Percentiles rank a stretch among this genome's conserved stretches.
Evolutionary conservation across 2,329 filamentous ascomycete species (phyloP).

Genomic region (Scytalidium lignicola): DNA sequence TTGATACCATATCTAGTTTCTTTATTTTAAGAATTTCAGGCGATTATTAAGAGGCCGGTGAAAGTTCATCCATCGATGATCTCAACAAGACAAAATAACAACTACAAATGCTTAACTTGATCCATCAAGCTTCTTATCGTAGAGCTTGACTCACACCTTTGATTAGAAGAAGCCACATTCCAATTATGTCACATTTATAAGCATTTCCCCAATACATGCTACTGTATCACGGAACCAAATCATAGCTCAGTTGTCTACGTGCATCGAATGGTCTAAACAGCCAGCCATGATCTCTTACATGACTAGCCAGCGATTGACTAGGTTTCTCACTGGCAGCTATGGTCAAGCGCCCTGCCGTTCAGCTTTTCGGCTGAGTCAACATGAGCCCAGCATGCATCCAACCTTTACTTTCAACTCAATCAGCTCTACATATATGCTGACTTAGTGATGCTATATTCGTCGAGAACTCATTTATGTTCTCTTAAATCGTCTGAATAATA

Average conservation of each 20-base stretch:
- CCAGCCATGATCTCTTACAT: no score
- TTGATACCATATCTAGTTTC: constrained; percentile 15
- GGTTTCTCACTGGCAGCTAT: no score
- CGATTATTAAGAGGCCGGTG: not conserved
- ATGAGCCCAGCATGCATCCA: not conserved
- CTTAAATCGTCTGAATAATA: not conserved
- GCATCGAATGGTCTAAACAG: no score
- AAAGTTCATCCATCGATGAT: not conserved
- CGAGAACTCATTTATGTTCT: not conserved
- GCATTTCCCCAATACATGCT: no score
- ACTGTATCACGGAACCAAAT: no score
- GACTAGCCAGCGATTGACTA: no score
- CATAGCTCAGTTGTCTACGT: no score
- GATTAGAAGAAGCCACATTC: no score
- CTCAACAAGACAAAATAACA: constrained; percentile 24
- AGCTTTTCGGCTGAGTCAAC: not conserved
- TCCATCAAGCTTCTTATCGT: no score
- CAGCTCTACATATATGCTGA: not conserved
- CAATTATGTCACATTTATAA: no score
- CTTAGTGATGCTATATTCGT: not conserved
- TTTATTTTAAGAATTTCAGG: not conserved
- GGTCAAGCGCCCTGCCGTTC: no score
- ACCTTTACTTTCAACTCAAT: not conserved
- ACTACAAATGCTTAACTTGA: constrained; percentile 31
- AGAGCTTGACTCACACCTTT: no score